phyloP scores from a whole-genome alignment of 306 rosid genomes.

The Ormosia semicastrata region DNA sequence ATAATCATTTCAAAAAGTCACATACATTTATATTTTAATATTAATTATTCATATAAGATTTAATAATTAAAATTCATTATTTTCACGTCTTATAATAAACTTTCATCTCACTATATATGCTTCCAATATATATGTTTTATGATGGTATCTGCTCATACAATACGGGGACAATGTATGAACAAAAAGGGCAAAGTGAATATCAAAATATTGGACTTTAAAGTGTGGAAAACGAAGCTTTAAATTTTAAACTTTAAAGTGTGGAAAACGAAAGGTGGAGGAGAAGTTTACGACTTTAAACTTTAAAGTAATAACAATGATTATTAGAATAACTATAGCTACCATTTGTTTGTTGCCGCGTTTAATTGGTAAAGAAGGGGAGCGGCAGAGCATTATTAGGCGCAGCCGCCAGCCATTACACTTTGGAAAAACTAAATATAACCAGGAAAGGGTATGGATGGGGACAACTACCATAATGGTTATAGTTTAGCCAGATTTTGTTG shows the following conservation, averaged over 20 bases:
- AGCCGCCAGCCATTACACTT: background rate
- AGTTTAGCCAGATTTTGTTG: background rate
- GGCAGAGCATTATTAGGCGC: background rate
- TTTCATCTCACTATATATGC: too few relatives aligned
- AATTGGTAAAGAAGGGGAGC: background rate
- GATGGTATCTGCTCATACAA: background rate
- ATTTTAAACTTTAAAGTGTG: too few relatives aligned
- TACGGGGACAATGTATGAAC: background rate
- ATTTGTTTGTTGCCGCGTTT: background rate
- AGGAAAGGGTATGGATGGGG: background rate
- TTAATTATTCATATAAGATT: too few relatives aligned
- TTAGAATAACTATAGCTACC: background rate
- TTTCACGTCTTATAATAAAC: too few relatives aligned
- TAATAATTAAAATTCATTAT: too few relatives aligned
- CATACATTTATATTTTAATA: too few relatives aligned
- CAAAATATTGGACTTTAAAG: background rate
- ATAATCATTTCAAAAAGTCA: too few relatives aligned
- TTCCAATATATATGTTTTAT: background rate
- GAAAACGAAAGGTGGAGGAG: background rate
- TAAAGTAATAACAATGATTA: background rate
- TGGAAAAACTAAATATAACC: background rate
- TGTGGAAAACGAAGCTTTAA: background rate
- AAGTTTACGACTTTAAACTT: background rate
- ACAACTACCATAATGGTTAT: background rate
- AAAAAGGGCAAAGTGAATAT: background rate